Evolutionary conservation across 2,329 filamentous ascomycete genomes (phyloP).

Genomic region (Periglandula ipomoeae): DNA sequence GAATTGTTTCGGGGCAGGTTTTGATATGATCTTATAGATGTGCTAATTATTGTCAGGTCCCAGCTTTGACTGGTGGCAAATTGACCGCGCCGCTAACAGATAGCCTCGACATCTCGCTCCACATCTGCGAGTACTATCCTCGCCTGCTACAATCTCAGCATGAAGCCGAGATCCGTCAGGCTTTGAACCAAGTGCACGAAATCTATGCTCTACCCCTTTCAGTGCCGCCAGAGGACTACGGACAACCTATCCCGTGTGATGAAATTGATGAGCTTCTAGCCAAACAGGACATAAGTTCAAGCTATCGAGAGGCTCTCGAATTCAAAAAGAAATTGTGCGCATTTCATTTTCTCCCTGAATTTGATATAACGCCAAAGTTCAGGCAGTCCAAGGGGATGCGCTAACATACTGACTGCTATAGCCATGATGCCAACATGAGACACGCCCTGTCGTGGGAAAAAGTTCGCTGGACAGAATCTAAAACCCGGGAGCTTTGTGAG

Average conservation of each 20-base stretch:
- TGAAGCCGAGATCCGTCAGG: not conserved
- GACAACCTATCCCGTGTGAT: not conserved
- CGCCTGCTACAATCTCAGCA: not conserved
- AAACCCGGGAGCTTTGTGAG: not conserved
- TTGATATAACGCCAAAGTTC: too few relatives aligned
- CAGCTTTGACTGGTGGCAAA: not conserved
- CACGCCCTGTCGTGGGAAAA: not conserved
- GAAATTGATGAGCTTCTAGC: not conserved
- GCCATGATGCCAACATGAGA: not conserved
- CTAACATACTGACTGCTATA: not conserved
- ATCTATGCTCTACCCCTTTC: not conserved
- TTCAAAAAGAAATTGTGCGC: slow-evolving; percentile 2
- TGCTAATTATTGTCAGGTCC: not conserved
- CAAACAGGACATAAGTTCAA: not conserved
- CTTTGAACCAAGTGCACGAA: not conserved
- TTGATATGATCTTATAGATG: not conserved
- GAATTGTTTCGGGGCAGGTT: too few relatives aligned
- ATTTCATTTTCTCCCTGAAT: too few relatives aligned
- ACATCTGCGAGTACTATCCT: slow-evolving; percentile 3
- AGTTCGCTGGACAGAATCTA: not conserved
- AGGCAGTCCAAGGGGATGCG: too few relatives aligned
- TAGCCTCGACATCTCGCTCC: not conserved
- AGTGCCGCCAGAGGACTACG: not conserved
- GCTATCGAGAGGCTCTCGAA: not conserved
- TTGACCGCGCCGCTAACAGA: not conserved